These are phyloP conservation scores for Beauveria rudraprayagi DNA, from an alignment of 2,329 filamentous ascomycete genomes.

Conservation along the genomic window DNA sequence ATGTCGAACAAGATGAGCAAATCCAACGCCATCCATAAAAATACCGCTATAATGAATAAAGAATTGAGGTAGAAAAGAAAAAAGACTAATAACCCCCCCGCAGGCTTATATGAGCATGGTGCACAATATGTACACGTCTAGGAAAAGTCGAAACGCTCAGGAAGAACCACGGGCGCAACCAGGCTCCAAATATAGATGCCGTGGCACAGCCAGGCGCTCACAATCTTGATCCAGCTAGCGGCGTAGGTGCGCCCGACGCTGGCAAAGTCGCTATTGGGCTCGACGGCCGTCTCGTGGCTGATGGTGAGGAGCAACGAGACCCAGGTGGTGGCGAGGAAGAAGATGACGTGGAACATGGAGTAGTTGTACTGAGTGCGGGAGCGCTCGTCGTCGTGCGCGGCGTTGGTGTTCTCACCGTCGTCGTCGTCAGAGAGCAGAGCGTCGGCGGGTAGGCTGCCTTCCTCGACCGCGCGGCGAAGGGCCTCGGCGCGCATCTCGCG, in stretches of 20 bases:
- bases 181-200: constrained; percentile 89
- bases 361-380: constrained; percentile 92
- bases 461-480: constrained; percentile 83
- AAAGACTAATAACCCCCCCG: background rate
- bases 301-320: constrained; percentile 80
- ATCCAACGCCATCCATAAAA: background rate
- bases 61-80: background rate
- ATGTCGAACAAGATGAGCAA: too few species aligned
- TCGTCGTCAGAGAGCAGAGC: constrained; percentile 71
- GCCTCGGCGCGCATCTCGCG: constrained; percentile 91
- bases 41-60: too few species aligned
- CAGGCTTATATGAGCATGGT: background rate
- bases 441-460: constrained; percentile 84
- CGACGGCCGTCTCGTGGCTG: constrained; percentile 59
- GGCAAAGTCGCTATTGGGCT: constrained; percentile 63
- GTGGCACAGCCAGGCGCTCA: constrained; percentile 96
- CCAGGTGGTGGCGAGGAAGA: constrained; percentile 94
- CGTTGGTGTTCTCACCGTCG: constrained; percentile 55
- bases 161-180: constrained; percentile 75
- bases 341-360: constrained; percentile 91
- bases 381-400: constrained; percentile 78
- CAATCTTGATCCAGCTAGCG: constrained; percentile 98
- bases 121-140: constrained; percentile 13
- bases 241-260: constrained; percentile 92
- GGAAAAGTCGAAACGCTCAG: constrained; percentile 70